Evolutionary conservation across 164 flowering plant species (phyloP), one percentile per base, ranked within the genome.

Genomic region (Vitis rupestris): DNA sequence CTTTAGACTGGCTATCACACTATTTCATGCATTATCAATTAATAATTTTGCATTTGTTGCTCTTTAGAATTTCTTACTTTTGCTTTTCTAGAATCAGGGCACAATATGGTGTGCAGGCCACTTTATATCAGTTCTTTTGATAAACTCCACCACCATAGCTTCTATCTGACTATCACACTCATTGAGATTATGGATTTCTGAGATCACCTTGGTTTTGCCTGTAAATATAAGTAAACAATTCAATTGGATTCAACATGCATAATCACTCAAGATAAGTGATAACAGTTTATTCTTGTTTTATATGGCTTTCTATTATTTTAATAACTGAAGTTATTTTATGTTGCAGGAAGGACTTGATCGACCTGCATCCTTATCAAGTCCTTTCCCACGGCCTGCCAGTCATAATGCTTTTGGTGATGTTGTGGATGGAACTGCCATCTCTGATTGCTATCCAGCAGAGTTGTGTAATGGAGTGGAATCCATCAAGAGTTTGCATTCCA

Each of bases 321-420:
- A 63, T 49, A 30, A 67, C 30, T 71, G 64, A 51, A 10, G 63
- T 74, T 23, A 64, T 10, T 59, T 47, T 74, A 23, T 61, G 54
- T 70, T 84, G 74, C 87, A 93, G 98, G 98, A 86, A 80, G 94
- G 92, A 76, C 80, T 80, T 70, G 84, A 81, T 16, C 83, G 69
- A 64, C 78, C 91, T 61, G 61, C 76, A 59, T 74, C 82, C 48
- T 70, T 74, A 49, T 69, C 85, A 37, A 84, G 81, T 57, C 82
- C 73, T 56, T 70, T 79, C 53, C 81, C 93, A 66, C 84, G 85
- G 31, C 84, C 90, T 64, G 73, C 75, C 2, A 89, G 91, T 69
- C 83, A 71, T 30, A 85, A 80, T 80, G 69, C 83, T 66, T 75
- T 87, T 75, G 78, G 82, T 65, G 86, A 84, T 65, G 31, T 65